These are phyloP conservation scores for Globisporangium sylvaticum DNA, from an alignment of 352 stramenopile genomes.

Conservation along the genomic window DNA sequence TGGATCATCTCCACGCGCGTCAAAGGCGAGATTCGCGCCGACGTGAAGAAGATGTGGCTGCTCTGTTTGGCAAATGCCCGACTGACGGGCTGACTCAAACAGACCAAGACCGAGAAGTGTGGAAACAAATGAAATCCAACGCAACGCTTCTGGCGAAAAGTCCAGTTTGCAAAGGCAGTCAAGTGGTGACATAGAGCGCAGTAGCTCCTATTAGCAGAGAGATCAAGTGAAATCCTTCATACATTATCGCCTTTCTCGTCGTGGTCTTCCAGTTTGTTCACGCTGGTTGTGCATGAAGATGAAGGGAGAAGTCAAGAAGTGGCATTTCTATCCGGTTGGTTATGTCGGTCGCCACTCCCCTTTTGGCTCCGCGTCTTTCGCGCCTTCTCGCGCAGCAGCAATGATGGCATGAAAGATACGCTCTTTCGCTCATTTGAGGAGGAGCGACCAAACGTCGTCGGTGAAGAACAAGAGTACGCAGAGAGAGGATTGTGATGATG, in stretches of 20 bases:
- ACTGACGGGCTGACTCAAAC: neutral
- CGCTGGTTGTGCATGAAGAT: neutral
- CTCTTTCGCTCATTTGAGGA: neutral
- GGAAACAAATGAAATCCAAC: neutral
- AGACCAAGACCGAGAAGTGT: neutral
- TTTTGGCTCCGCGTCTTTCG: neutral
- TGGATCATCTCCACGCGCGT: neutral
- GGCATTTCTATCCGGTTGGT: constrained; percentile 1
- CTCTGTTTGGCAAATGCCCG: neutral
- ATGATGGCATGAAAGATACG: neutral
- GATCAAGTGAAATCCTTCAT: neutral
- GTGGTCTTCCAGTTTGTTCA: neutral
- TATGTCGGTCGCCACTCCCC: neutral
- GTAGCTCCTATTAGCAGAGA: neutral
- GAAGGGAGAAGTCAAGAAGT: neutral
- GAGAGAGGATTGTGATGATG: neutral
- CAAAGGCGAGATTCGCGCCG: neutral
- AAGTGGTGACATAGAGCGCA: neutral
- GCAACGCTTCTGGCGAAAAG: neutral
- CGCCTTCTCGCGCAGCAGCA: constrained; percentile 3
- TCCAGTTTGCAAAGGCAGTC: neutral
- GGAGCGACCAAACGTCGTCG: neutral
- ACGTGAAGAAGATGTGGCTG: neutral
- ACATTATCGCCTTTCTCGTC: neutral
- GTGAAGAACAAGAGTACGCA: neutral